phyloP scores from a whole-genome alignment of 306 rosid genomes.

The Luffa acutangula region DNA sequence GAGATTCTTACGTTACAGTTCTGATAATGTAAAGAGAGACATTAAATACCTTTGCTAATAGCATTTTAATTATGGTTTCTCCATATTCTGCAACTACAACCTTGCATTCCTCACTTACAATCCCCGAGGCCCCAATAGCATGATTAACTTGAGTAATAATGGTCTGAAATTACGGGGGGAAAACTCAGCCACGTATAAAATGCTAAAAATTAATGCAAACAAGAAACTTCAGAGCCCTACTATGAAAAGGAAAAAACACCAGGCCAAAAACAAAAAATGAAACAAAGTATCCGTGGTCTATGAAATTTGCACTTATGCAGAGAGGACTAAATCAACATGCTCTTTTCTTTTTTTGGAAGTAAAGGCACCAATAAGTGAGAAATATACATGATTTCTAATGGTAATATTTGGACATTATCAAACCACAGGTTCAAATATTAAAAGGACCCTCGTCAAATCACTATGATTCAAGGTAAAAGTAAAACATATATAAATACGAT shows the following conservation, averaged over 20 bases:
- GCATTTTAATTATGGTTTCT: conserved; percentile 44
- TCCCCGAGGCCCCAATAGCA: conserved; percentile 65
- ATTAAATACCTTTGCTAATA: conserved; percentile 33
- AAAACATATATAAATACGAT: not conserved
- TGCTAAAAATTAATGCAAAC: not conserved
- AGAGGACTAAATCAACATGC: not conserved
- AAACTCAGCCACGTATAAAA: not conserved
- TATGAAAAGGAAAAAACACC: not conserved
- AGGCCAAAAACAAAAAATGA: not conserved
- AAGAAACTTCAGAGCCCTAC: not conserved
- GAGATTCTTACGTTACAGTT: not conserved
- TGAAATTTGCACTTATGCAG: not conserved
- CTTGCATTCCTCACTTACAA: conserved; percentile 60
- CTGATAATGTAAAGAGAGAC: not conserved
- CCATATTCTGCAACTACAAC: conserved; percentile 53
- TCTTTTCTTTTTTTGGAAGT: too few species aligned
- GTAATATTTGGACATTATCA: not conserved
- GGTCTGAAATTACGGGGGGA: conserved; percentile 14
- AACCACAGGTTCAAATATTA: not conserved
- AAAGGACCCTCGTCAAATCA: not conserved
- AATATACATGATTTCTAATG: not conserved
- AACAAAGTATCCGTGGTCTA: not conserved
- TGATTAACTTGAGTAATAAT: conserved; percentile 59
- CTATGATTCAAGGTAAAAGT: not conserved
- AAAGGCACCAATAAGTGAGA: not conserved